Conservation (phyloP, 1,139 yeast species). For the Scheffersomyces cryptocercus region DNA sequence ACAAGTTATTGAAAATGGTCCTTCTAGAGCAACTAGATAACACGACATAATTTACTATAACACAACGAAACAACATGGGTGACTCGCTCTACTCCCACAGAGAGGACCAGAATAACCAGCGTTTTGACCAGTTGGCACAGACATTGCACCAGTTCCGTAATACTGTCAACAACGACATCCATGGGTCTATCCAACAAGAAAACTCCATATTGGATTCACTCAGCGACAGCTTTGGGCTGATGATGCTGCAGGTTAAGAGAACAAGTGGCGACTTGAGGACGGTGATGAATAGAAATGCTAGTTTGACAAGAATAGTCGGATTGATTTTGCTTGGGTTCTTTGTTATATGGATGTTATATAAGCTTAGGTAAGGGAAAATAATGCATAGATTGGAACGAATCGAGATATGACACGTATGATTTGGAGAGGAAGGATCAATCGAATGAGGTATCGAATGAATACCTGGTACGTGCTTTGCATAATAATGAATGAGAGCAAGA, state of each 20-base stretch:
- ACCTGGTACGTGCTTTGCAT: too few relatives aligned
- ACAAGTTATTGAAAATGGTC: too few relatives aligned
- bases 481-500: too few relatives aligned
- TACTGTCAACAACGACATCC: slow-evolving; percentile 46
- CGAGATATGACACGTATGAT: too few relatives aligned
- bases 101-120: slow-evolving; percentile 46
- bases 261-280: slow-evolving; percentile 66
- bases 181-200: slow-evolving; percentile 44
- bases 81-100: slow-evolving; percentile 43
- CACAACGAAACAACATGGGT: slow-evolving; percentile 22
- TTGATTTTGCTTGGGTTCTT: slow-evolving; percentile 60
- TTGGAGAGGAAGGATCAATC: too few relatives aligned
- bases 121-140: slow-evolving; percentile 47
- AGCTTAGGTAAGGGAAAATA: slow-evolving; percentile 26
- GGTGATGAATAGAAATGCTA: slow-evolving; percentile 47
- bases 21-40: too few relatives aligned
- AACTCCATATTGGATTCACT: slow-evolving; percentile 51
- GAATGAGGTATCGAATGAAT: too few relatives aligned
- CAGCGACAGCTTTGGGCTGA: slow-evolving; percentile 58
- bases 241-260: slow-evolving; percentile 61
- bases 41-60: neutral
- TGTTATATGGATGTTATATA: slow-evolving; percentile 65
- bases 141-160: slow-evolving; percentile 47
- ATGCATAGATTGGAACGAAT: too few relatives aligned
- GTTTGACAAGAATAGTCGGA: slow-evolving; percentile 42